phyloP scores from a whole-genome alignment of 2,329 filamentous ascomycete species.

The Scedosporium aurantiacum region DNA sequence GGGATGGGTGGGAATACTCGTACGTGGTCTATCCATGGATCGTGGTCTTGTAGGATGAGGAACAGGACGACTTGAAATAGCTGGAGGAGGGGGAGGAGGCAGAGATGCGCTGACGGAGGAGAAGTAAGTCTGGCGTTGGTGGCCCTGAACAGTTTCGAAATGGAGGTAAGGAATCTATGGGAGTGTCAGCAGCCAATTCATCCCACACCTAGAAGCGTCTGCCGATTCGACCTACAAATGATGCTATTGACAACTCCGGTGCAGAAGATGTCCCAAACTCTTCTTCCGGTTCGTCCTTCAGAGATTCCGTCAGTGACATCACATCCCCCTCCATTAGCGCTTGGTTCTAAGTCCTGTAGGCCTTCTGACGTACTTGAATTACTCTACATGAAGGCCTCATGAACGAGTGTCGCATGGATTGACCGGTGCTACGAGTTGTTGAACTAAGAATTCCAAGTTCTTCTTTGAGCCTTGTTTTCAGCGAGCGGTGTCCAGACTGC shows the following conservation, averaged over 20 bases:
- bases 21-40: neutral
- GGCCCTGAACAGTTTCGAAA: neutral
- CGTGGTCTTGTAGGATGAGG: neutral
- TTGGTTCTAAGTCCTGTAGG: too few species aligned
- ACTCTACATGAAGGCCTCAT: neutral
- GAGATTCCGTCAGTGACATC: neutral
- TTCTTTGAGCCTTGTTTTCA: neutral
- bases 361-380: neutral
- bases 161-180: neutral
- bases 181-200: neutral
- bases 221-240: constrained; percentile 2
- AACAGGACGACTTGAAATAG: neutral
- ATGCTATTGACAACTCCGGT: neutral
- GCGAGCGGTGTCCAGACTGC: constrained; percentile 1
- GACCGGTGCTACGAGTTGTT: neutral
- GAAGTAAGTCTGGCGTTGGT: neutral
- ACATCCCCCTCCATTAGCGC: too few species aligned
- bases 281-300: neutral
- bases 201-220: neutral
- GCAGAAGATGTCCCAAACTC: neutral
- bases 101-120: neutral
- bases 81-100: neutral
- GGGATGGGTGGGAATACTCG: neutral
- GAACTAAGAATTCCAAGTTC: constrained; percentile 7
- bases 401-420: neutral